Conservation (phyloP, 108 stramenopile genomes). For the Cyclotella choctawhatcheeana region DNA sequence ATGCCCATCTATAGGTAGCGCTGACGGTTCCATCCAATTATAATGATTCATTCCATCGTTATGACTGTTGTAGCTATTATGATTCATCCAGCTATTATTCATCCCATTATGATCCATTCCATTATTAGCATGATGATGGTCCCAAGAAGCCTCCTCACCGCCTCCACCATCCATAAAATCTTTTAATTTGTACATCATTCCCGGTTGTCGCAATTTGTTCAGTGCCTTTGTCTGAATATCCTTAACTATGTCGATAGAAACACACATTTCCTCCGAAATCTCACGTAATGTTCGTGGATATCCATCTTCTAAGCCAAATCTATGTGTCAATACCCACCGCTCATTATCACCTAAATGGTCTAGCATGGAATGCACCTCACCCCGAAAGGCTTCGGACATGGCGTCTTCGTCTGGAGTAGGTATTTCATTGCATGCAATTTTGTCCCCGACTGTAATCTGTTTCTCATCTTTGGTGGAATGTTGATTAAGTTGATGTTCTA, state of each 20-base stretch:
- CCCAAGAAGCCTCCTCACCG: too few relatives aligned
- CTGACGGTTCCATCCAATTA: too few relatives aligned
- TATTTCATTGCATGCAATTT: conserved; percentile 62
- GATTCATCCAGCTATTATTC: too few relatives aligned
- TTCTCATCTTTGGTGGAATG: conserved; percentile 42
- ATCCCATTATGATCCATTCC: too few relatives aligned
- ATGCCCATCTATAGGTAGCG: too few relatives aligned
- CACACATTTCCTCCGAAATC: neutral
- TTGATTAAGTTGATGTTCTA: conserved; percentile 57
- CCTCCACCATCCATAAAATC: too few relatives aligned
- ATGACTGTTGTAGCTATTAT: too few relatives aligned
- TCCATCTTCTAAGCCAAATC: conserved; percentile 88
- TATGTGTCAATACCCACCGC: conserved; percentile 72
- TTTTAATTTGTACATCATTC: too few relatives aligned
- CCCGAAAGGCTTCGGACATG: conserved; percentile 55
- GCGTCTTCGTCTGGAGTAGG: conserved; percentile 79
- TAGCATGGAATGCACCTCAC: conserved; percentile 66
- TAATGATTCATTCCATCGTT: too few relatives aligned
- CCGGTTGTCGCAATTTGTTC: neutral
- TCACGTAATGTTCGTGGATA: neutral
- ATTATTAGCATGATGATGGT: too few relatives aligned
- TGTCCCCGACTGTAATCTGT: conserved; percentile 65
- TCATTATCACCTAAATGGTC: conserved; percentile 63
- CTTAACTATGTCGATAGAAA: neutral
- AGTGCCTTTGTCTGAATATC: neutral